Evolutionary conservation across 345 rosid genomes (phyloP).

Genomic region (Geranium rotundifolium): DNA sequence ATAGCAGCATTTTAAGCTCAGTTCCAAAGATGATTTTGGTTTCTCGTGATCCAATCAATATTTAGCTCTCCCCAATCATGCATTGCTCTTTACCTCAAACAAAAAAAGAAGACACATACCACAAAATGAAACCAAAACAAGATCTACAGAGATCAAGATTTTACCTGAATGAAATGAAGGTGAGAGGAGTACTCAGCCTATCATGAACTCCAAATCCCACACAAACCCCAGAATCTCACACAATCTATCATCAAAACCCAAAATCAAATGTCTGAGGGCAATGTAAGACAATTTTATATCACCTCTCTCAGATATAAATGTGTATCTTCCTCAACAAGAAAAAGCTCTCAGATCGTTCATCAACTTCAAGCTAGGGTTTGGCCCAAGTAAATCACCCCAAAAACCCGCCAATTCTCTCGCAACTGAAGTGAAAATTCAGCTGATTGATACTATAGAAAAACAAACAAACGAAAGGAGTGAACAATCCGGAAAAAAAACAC

Average conservation of each 20-base stretch:
- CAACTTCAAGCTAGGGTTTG: background rate
- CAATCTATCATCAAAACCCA: background rate
- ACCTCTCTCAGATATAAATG: background rate
- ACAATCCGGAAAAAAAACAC: background rate
- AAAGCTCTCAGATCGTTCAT: background rate
- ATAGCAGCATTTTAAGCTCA: background rate
- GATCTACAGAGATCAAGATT: too few species aligned
- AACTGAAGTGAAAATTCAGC: background rate
- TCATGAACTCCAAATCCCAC: background rate
- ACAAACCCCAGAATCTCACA: background rate
- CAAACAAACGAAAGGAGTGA: background rate
- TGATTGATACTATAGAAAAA: too few species aligned
- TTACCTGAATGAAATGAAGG: background rate
- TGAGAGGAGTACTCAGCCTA: background rate
- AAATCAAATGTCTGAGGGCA: too few species aligned
- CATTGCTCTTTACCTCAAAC: background rate
- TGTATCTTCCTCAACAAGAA: background rate
- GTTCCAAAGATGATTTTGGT: background rate
- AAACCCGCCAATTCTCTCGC: background rate
- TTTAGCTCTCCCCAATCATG: background rate
- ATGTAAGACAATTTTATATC: background rate
- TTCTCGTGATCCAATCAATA: background rate
- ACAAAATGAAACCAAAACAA: background rate
- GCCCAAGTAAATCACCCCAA: background rate
- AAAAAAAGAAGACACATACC: background rate